phyloP scores from a whole-genome alignment of 441 rosid species.

The Eruca vesicaria region DNA sequence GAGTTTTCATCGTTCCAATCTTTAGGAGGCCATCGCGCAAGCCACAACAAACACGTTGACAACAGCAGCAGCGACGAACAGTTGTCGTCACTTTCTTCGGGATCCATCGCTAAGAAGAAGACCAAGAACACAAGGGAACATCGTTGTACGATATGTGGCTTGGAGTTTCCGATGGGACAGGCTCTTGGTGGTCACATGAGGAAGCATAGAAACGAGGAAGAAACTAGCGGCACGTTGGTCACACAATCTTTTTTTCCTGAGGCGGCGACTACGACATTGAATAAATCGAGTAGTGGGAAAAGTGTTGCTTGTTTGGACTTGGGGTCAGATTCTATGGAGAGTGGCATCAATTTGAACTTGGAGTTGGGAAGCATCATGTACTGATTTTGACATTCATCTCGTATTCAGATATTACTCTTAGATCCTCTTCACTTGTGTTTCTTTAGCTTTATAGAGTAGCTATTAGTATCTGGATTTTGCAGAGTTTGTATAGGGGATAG shows the following conservation, averaged over 20 bases:
- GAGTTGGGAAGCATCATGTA: conserved; percentile 33
- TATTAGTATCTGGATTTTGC: background rate
- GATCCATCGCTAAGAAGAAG: background rate
- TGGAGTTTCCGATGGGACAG: conserved; percentile 56
- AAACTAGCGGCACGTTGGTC: conserved; percentile 20
- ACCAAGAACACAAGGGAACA: conserved; percentile 32
- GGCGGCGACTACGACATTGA: conserved; percentile 39
- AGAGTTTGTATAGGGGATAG: background rate
- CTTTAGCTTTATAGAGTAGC: background rate
- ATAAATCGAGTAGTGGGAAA: conserved; percentile 42
- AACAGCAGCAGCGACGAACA: background rate
- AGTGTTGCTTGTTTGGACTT: conserved; percentile 53
- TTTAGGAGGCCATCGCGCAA: conserved; percentile 67
- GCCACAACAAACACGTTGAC: conserved; percentile 31
- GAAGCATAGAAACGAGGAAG: conserved; percentile 41
- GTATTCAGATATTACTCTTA: background rate
- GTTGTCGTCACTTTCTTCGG: background rate
- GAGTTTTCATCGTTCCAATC: conserved; percentile 66
- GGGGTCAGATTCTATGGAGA: conserved; percentile 41
- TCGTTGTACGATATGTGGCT: conserved; percentile 56
- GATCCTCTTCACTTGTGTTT: background rate
- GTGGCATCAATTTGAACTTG: conserved; percentile 43
- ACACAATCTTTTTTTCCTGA: conserved; percentile 35
- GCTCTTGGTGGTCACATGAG: conserved; percentile 87
- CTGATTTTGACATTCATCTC: background rate